Base-by-base conservation (phyloP, 164 flowering plant species). In the Stephania yunnanensis region DNA sequence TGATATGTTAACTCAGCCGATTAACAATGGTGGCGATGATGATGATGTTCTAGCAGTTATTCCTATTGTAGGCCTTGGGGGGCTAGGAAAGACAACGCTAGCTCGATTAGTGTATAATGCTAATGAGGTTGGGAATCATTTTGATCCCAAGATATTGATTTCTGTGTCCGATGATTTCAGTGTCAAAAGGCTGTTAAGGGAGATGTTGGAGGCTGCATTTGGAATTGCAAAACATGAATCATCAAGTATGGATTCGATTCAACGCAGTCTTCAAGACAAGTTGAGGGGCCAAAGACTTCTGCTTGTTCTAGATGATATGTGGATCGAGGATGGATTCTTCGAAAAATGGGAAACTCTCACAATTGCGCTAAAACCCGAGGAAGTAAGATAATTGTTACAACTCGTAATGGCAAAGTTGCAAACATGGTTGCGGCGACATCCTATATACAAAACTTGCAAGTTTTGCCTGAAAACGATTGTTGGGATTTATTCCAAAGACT, bases 351-450 rank as follows among this genome's bases (percentile, higher is more conserved):
- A 25, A 10, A 71, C 2, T 3, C 22, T 71, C 13, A 48, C 8
- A 3, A 4, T 11, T 22, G 11, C 31, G 4, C 53, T 71, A 48
- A 48, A 12, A 12, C 46, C 6, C 20, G 12, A 46, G 72, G 72
- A 70, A 70, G 72, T 44, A 29, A n/a, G 7, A 70, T 70, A n/a
- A 19, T 70, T 19, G 72, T 70, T 17, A 70, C 72, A 10, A 70
- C 72, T 6, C 72, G 72, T 46, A 31, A 5, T 15, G 10, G 11
- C 0, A 4, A 46, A 10, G 73, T 71, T 46, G 73, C 73, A 10
- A 6, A 36, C 1, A 36, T 5, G 19, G 22, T 44, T 5, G 29
- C 46, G 71, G 11, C 55, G 10, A 19, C 71, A 45, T 25, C 19
- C 19, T 69, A 22, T 2, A 1, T 6, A 1, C 46, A 69, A 6